phyloP scores from a whole-genome alignment of 208 protist genomes.

The Angomonas deanei region DNA sequence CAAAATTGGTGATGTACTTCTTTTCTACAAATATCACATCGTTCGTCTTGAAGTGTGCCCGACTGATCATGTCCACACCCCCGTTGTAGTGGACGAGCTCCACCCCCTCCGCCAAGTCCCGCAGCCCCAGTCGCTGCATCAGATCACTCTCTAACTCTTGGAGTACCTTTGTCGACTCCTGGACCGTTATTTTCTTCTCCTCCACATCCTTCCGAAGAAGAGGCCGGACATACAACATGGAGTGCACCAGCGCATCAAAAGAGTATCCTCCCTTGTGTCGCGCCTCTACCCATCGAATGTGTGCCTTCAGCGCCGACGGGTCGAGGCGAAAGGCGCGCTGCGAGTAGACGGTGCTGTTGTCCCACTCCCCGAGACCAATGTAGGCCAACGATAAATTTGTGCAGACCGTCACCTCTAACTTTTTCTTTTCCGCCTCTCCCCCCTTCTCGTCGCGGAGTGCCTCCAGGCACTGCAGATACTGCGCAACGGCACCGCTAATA shows the following conservation, averaged over 20 bases:
- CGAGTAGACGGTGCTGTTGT: slow-evolving; percentile 36
- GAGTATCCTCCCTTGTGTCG: slow-evolving; percentile 43
- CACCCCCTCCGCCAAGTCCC: slow-evolving; percentile 45
- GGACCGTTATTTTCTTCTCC: slow-evolving; percentile 12
- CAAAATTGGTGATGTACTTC: slow-evolving; percentile 54
- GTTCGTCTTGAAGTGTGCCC: slow-evolving; percentile 40
- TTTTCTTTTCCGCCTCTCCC: not conserved
- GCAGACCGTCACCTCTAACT: slow-evolving; percentile 45
- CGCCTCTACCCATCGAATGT: slow-evolving; percentile 63
- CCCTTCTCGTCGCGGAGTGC: slow-evolving; percentile 5
- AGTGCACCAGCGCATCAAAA: slow-evolving; percentile 74
- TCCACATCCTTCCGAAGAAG: slow-evolving; percentile 32
- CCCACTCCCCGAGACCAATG: slow-evolving; percentile 19
- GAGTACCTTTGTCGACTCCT: slow-evolving; percentile 19
- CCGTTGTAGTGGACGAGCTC: slow-evolving; percentile 68
- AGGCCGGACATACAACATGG: slow-evolving; percentile 46
- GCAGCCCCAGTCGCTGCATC: slow-evolving; percentile 43
- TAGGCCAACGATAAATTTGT: slow-evolving; percentile 71
- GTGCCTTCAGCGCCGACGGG: slow-evolving; percentile 47
- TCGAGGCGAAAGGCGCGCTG: slow-evolving; percentile 26
- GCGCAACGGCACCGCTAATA: slow-evolving; percentile 21
- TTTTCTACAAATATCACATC: slow-evolving; percentile 74
- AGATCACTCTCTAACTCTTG: slow-evolving; percentile 29
- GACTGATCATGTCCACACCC: slow-evolving; percentile 71
- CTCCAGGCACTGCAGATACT: slow-evolving; percentile 32